Conservation (phyloP, 495 filamentous ascomycete genomes). For the Tuber magnatum region DNA sequence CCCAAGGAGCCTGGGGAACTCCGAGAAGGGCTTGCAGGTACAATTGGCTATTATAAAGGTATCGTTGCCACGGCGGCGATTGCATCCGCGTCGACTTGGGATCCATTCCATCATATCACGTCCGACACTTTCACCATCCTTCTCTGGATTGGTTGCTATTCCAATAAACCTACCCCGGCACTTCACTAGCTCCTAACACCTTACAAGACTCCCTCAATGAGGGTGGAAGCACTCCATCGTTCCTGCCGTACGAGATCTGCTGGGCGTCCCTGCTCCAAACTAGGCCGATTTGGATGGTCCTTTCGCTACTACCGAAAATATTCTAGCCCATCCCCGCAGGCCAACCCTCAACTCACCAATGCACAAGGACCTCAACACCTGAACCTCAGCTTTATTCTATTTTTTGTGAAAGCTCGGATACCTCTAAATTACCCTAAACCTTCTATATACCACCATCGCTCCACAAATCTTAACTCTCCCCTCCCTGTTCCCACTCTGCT, state of each 20-base stretch:
- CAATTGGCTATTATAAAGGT: slow-evolving; percentile 94
- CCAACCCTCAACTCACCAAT: too few relatives aligned
- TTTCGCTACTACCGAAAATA: too few relatives aligned
- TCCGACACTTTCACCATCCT: slow-evolving; percentile 76
- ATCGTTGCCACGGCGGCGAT: slow-evolving; percentile 91
- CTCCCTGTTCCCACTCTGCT: too few relatives aligned
- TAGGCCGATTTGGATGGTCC: too few relatives aligned
- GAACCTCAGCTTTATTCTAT: too few relatives aligned
- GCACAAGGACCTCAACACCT: too few relatives aligned
- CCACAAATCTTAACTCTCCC: too few relatives aligned
- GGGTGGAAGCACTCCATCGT: slow-evolving; percentile 86
- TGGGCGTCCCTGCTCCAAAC: too few relatives aligned
- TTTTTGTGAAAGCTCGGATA: too few relatives aligned
- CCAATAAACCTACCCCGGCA: slow-evolving; percentile 94
- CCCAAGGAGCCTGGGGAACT: slow-evolving; percentile 80
- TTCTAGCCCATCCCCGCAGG: too few relatives aligned
- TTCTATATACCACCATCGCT: too few relatives aligned
- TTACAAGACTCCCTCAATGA: slow-evolving; percentile 92
- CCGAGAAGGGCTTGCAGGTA: slow-evolving; percentile 69
- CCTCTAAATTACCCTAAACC: too few relatives aligned
- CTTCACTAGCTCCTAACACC: slow-evolving; percentile 81
- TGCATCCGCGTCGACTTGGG: slow-evolving; percentile 78
- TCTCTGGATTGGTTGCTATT: slow-evolving; percentile 96
- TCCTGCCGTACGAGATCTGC: slow-evolving; percentile 72
- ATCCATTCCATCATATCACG: slow-evolving; percentile 70